These are phyloP conservation scores for Mycothermus thermophilus DNA, from an alignment of 495 filamentous ascomycete species.

Conservation along the genomic window DNA sequence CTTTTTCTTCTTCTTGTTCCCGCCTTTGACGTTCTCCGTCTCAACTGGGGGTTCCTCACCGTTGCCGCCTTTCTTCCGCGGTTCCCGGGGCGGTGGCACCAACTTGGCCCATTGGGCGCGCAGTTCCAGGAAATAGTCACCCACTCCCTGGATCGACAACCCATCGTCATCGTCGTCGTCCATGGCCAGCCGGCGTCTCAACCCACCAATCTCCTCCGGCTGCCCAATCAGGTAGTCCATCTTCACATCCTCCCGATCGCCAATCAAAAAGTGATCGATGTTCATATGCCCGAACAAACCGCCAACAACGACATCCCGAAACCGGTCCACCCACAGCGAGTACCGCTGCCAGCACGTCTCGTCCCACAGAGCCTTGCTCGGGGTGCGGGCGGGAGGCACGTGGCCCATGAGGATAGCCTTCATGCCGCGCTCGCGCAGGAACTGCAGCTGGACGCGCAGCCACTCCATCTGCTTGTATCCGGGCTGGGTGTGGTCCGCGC, in stretches of 20 bases:
- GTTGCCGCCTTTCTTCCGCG: background rate
- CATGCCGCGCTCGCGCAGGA: slow-evolving; percentile 70
- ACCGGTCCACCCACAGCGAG: slow-evolving; percentile 76
- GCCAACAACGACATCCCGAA: slow-evolving; percentile 73
- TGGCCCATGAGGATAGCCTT: slow-evolving; percentile 93
- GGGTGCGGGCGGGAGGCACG: slow-evolving; percentile 76
- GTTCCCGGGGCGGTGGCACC: slow-evolving; percentile 35
- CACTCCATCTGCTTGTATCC: slow-evolving; percentile 95
- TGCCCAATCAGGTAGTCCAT: slow-evolving; percentile 33
- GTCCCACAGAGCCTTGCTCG: slow-evolving; percentile 77
- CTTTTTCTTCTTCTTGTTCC: slow-evolving; percentile 21
- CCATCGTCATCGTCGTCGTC: slow-evolving; percentile 37
- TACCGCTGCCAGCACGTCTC: slow-evolving; percentile 97
- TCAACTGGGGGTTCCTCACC: too few relatives aligned
- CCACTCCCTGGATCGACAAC: slow-evolving; percentile 47
- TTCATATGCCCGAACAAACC: slow-evolving; percentile 94
- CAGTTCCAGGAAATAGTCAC: slow-evolving; percentile 68
- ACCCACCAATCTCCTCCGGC: too few relatives aligned
- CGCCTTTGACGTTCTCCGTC: too few relatives aligned
- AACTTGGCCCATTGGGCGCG: slow-evolving; percentile 64
- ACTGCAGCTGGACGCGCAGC: slow-evolving; percentile 79
- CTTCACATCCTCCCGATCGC: slow-evolving; percentile 68
- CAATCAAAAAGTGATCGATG: slow-evolving; percentile 90
- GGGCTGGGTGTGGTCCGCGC: slow-evolving; percentile 58
- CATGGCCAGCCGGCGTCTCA: too few relatives aligned